phyloP scores from a whole-genome alignment of 495 filamentous ascomycete species.

The Aspergillus carlsbadensis region DNA sequence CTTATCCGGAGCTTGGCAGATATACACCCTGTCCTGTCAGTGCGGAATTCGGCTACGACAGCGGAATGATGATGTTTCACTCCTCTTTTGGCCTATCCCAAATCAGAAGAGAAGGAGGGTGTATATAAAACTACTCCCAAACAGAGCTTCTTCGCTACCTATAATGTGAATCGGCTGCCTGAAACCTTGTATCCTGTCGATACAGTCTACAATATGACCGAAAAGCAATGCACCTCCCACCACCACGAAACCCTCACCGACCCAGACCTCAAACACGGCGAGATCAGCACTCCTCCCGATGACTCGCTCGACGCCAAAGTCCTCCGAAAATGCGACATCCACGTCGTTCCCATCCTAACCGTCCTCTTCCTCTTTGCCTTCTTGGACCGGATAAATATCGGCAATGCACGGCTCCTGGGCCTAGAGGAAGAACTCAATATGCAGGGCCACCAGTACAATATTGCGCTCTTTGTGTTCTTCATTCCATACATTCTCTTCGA shows the following conservation, averaged over 20 bases:
- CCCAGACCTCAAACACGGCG: constrained; percentile 7
- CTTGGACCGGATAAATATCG: constrained; percentile 34
- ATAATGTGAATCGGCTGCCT: not conserved
- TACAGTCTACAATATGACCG: not conserved
- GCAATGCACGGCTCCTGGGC: constrained; percentile 62
- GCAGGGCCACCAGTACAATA: constrained; percentile 55
- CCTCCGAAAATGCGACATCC: constrained; percentile 39
- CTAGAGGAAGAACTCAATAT: constrained; percentile 59
- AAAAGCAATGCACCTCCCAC: not conserved
- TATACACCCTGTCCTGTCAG: not conserved
- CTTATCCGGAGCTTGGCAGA: not conserved
- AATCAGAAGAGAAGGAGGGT: too few relatives aligned
- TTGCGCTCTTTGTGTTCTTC: constrained; percentile 65
- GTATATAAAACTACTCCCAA: too few relatives aligned
- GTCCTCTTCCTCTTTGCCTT: constrained; percentile 43
- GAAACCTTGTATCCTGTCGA: too few relatives aligned
- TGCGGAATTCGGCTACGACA: constrained; percentile 6
- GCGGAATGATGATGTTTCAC: not conserved
- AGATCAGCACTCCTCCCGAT: constrained; percentile 15
- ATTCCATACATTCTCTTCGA: constrained; percentile 63
- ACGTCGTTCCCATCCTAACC: constrained; percentile 39
- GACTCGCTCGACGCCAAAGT: constrained; percentile 30
- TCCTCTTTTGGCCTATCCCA: too few relatives aligned
- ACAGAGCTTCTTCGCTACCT: too few relatives aligned
- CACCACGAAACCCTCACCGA: constrained; percentile 2